Evolutionary conservation across 352 stramenopile genomes (phyloP).

Genomic region (Globisporangium echinulatum): DNA sequence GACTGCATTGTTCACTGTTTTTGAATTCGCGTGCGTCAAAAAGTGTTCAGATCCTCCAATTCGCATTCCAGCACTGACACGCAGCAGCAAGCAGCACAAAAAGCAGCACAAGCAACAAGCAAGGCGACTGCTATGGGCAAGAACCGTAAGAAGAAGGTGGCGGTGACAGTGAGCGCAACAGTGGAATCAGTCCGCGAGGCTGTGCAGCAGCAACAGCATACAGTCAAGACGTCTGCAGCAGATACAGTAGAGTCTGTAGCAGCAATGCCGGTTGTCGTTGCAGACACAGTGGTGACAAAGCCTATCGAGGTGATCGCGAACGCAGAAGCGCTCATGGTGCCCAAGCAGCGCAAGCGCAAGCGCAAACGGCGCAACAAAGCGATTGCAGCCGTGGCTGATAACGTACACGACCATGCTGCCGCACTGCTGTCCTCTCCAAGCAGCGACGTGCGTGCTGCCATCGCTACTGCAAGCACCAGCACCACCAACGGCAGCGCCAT

Average conservation of each 20-base stretch:
- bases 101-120: constrained; percentile 1
- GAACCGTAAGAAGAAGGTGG: neutral
- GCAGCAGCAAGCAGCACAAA: too few species aligned
- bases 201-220: neutral
- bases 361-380: neutral
- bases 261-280: too few species aligned
- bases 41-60: too few species aligned
- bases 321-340: neutral
- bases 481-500: neutral
- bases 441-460: too few species aligned
- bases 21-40: too few species aligned
- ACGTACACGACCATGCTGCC: neutral
- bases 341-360: constrained; percentile 1
- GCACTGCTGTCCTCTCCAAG: too few species aligned
- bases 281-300: neutral
- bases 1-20: too few species aligned
- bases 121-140: neutral
- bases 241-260: too few species aligned
- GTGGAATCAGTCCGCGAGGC: neutral
- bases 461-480: neutral
- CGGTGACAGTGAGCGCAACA: neutral
- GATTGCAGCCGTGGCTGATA: neutral
- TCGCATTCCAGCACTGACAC: too few species aligned
- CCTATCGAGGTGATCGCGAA: neutral
- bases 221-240: too few species aligned